Percentiles rank a stretch among this genome's conserved stretches.
Evolutionary conservation across 805 yeast species (phyloP).

Genomic region (Millerozyma acaciae): DNA sequence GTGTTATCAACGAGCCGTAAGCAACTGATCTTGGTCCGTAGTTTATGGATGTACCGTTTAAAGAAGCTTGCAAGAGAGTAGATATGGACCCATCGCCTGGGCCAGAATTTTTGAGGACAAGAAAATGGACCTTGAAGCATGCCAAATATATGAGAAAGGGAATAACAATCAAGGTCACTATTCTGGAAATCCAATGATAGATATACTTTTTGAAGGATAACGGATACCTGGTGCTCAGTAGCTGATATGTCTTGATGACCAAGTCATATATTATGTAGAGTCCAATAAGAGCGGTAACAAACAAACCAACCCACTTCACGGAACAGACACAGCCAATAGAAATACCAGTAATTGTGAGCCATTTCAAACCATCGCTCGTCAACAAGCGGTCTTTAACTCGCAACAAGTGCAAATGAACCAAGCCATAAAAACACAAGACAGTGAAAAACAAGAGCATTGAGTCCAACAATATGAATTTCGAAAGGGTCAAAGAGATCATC

Average conservation of each 20-base stretch:
- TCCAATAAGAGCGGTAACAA: conserved; percentile 59
- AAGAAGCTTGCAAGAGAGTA: conserved; percentile 83
- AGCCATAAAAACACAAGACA: conserved; percentile 39
- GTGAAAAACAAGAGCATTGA: conserved; percentile 90
- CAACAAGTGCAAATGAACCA: conserved; percentile 46
- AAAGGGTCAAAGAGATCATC: conserved; percentile 76
- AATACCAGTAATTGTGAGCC: conserved; percentile 61
- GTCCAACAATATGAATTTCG: conserved; percentile 86
- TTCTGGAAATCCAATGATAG: conserved; percentile 71
- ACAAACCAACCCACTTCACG: conserved; percentile 83
- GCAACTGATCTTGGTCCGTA: conserved; percentile 67
- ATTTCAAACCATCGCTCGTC: conserved; percentile 39
- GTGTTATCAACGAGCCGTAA: conserved; percentile 57
- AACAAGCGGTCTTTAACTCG: conserved; percentile 36
- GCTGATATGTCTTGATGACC: conserved; percentile 39
- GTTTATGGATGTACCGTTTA: conserved; percentile 61
- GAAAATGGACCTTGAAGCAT: conserved; percentile 79
- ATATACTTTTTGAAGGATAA: conserved; percentile 27
- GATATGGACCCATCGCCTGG: conserved; percentile 92
- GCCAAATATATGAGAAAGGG: conserved; percentile 68
- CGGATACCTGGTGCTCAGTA: conserved; percentile 13
- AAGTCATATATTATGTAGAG: conserved; percentile 55
- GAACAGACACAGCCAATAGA: conserved; percentile 81
- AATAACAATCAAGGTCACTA: conserved; percentile 59
- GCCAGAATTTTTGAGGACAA: conserved; percentile 72